These are phyloP conservation scores for Phlyctochytrium planicorne DNA, from an alignment of 192 early-diverging fungal genomes.

Conservation along the genomic window DNA sequence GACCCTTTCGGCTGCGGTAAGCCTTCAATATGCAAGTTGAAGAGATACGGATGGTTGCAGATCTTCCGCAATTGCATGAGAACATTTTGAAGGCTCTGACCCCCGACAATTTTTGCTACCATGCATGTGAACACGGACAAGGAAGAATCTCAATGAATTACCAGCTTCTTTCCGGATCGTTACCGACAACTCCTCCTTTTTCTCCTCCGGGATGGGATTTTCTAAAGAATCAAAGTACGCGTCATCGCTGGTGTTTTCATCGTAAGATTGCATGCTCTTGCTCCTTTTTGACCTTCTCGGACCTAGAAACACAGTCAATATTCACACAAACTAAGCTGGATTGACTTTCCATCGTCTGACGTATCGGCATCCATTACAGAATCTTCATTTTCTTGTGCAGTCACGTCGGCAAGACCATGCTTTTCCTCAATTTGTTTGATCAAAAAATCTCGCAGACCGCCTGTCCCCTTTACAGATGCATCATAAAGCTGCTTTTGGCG, in stretches of 20 bases:
- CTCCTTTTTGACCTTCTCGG: not conserved
- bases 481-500: conserved; percentile 47
- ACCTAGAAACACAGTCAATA: too few species aligned
- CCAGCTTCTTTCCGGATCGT: not conserved
- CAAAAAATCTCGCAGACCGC: conserved; percentile 28
- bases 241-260: conserved; percentile 37
- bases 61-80: conserved; percentile 91
- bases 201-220: conserved; percentile 12
- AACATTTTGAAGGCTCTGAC: conserved; percentile 46
- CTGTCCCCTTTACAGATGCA: conserved; percentile 31
- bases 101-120: conserved; percentile 24
- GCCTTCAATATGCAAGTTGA: conserved; percentile 71
- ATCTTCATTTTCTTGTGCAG: too few species aligned
- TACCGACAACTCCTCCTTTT: conserved; percentile 8
- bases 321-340: too few species aligned
- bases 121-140: not conserved
- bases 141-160: not conserved
- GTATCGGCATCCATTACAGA: too few species aligned
- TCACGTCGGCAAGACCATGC: not conserved
- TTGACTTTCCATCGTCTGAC: too few species aligned
- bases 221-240: conserved; percentile 48
- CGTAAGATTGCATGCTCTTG: conserved; percentile 32
- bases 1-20: not conserved
- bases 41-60: conserved; percentile 96
- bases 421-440: conserved; percentile 25